Evolutionary conservation across 225 moss, liverwort and hornwort genomes (phyloP).

Genomic region (Asterella californica): DNA sequence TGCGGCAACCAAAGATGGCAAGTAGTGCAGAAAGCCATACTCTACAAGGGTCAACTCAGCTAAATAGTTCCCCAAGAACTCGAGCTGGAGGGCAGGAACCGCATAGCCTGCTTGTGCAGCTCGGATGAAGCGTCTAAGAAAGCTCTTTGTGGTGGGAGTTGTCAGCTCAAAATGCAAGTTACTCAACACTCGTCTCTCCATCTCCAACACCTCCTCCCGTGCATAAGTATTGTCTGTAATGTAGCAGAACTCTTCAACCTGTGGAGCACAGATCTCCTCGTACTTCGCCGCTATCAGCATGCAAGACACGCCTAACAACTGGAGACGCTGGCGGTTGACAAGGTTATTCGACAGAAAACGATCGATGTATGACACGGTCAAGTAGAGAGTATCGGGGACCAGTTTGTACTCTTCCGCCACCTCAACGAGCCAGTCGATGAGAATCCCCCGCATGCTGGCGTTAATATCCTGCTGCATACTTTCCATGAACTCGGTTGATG

Average conservation of each 20-base stretch:
- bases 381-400: conserved; percentile 80
- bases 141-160: conserved; percentile 92
- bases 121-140: conserved; percentile 84
- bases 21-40: conserved; percentile 65
- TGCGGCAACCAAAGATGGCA: conserved; percentile 88
- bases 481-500: conserved; percentile 86
- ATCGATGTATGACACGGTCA: conserved; percentile 89
- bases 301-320: conserved; percentile 88
- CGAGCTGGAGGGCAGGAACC: conserved; percentile 66
- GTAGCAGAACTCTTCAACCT: conserved; percentile 99
- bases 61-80: conserved; percentile 87
- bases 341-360: conserved; percentile 83
- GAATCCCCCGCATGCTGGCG: conserved; percentile 83
- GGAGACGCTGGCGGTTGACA: conserved; percentile 80
- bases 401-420: conserved; percentile 96
- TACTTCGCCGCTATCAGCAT: conserved; percentile 99
- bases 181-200: conserved; percentile 86
- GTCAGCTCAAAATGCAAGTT: conserved; percentile 96
- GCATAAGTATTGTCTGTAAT: conserved; percentile 94
- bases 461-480: conserved; percentile 86
- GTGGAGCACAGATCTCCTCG: conserved; percentile 94
- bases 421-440: conserved; percentile 99
- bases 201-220: conserved; percentile 97
- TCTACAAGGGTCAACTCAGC: conserved; percentile 88
- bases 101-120: conserved; percentile 73